Conservation (phyloP, 163 green algal species). For the Chlorella variabilis region DNA sequence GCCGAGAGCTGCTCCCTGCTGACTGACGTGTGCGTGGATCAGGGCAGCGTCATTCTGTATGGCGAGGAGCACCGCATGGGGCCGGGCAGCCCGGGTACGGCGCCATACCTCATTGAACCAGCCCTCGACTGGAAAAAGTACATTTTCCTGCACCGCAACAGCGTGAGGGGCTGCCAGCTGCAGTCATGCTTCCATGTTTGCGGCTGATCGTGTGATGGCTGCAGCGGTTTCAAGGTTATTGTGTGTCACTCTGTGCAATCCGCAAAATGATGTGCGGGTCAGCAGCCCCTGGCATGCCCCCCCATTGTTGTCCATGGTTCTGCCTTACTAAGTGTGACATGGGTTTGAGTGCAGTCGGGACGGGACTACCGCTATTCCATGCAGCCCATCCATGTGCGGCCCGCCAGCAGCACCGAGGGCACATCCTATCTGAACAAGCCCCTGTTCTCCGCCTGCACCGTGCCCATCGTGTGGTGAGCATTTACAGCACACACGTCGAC, state of each 20-base stretch:
- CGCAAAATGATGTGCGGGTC: too few species aligned
- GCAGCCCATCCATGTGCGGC: slow-evolving; percentile 2
- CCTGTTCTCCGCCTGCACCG: slow-evolving; percentile 16
- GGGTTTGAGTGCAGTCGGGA: neutral
- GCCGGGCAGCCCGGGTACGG: neutral
- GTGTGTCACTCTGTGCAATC: too few species aligned
- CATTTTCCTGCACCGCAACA: slow-evolving; percentile 15
- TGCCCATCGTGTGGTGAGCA: neutral
- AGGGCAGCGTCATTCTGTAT: slow-evolving; percentile 29
- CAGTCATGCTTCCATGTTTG: neutral
- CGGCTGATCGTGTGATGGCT: neutral
- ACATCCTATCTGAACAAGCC: slow-evolving; percentile 4
- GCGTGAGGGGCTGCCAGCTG: slow-evolving; percentile 1
- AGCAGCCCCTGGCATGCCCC: too few species aligned
- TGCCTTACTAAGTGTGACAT: too few species aligned
- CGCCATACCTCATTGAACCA: neutral
- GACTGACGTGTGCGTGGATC: slow-evolving; percentile 6
- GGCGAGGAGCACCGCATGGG: slow-evolving; percentile 2
- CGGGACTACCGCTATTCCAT: slow-evolving; percentile 6
- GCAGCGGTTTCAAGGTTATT: too few species aligned
- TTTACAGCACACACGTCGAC: too few species aligned
- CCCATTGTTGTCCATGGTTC: too few species aligned
- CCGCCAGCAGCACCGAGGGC: neutral
- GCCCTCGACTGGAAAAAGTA: neutral
- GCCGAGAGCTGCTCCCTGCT: slow-evolving; percentile 27